Conservation (phyloP, 768 basidiomycete species). For the Neoboletus magnificus region DNA sequence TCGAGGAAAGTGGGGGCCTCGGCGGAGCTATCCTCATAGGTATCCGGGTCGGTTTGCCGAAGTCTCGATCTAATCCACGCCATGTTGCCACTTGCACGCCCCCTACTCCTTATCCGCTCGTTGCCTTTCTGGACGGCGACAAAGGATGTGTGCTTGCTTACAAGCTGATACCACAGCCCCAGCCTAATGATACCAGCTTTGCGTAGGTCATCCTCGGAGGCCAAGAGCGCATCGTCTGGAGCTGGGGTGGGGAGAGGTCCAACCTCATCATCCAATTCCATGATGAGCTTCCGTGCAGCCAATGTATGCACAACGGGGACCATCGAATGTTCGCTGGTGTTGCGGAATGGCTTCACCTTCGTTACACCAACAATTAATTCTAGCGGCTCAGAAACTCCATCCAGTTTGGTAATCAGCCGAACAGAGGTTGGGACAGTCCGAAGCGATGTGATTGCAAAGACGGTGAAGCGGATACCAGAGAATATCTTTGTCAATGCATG, state of each 20-base stretch:
- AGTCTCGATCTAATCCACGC: slow-evolving; percentile 21
- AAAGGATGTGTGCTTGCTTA: slow-evolving; percentile 53
- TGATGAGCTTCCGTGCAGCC: slow-evolving; percentile 53
- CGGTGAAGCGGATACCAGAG: slow-evolving; percentile 33
- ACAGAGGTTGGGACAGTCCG: slow-evolving; percentile 26
- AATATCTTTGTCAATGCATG: slow-evolving; percentile 30
- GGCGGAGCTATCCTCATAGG: neutral
- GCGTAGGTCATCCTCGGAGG: slow-evolving; percentile 33
- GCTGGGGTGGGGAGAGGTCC: slow-evolving; percentile 34
- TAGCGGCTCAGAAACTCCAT: slow-evolving; percentile 20
- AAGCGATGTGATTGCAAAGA: slow-evolving; percentile 31
- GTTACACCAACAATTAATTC: slow-evolving; percentile 22
- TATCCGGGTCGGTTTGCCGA: neutral
- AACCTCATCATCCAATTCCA: slow-evolving; percentile 41
- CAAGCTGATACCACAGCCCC: slow-evolving; percentile 50
- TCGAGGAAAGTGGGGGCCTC: slow-evolving; percentile 15
- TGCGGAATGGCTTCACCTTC: slow-evolving; percentile 25
- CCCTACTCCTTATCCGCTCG: slow-evolving; percentile 12
- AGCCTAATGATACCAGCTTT: slow-evolving; percentile 48
- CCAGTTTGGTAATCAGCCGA: slow-evolving; percentile 25
- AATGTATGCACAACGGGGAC: slow-evolving; percentile 48
- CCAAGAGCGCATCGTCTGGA: slow-evolving; percentile 20
- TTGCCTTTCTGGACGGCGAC: slow-evolving; percentile 46
- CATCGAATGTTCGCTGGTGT: slow-evolving; percentile 7
- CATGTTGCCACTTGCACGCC: neutral